phyloP scores from a whole-genome alignment of 169 alveolate genomes.

The Eimeria zaria region DNA sequence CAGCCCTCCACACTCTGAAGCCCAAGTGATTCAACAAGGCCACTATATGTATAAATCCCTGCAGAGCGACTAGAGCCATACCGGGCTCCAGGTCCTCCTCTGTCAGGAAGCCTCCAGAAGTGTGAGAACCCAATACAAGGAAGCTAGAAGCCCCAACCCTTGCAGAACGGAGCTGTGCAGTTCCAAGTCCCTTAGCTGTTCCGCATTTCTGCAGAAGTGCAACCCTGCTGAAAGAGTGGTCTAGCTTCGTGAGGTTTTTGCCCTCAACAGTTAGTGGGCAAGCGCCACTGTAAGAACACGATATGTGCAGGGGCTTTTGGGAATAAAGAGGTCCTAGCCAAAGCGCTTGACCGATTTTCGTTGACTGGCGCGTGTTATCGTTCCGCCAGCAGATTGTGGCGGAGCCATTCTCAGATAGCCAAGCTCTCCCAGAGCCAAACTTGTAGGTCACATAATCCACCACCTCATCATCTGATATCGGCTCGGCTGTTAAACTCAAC shows the following conservation, averaged over 20 bases:
- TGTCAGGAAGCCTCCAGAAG: neutral
- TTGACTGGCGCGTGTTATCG: neutral
- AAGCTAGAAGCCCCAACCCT: slow-evolving; percentile 41
- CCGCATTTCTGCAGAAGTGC: slow-evolving; percentile 74
- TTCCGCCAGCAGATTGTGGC: slow-evolving; percentile 72
- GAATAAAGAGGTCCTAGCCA: slow-evolving; percentile 73
- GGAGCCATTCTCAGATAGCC: slow-evolving; percentile 53
- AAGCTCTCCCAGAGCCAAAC: slow-evolving; percentile 13
- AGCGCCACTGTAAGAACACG: slow-evolving; percentile 32
- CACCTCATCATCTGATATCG: neutral
- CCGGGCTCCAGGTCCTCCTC: slow-evolving; percentile 55
- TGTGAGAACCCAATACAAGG: neutral
- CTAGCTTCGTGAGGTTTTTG: slow-evolving; percentile 42
- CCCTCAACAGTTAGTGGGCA: slow-evolving; percentile 48
- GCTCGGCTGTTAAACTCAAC: slow-evolving; percentile 17
- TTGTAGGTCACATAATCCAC: neutral
- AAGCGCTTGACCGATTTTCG: neutral
- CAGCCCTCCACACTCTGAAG: neutral
- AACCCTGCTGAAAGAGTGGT: slow-evolving; percentile 75
- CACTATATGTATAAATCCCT: neutral
- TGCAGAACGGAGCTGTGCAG: slow-evolving; percentile 49
- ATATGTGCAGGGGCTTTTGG: neutral
- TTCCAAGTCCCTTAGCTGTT: slow-evolving; percentile 63
- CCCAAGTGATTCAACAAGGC: neutral
- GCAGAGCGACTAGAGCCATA: neutral